Percentiles rank a stretch among this genome's conserved stretches.
These are phyloP conservation scores for Ophiosphaerella herpotricha DNA, from an alignment of 2,329 filamentous ascomycete genomes.

Conservation along the genomic window DNA sequence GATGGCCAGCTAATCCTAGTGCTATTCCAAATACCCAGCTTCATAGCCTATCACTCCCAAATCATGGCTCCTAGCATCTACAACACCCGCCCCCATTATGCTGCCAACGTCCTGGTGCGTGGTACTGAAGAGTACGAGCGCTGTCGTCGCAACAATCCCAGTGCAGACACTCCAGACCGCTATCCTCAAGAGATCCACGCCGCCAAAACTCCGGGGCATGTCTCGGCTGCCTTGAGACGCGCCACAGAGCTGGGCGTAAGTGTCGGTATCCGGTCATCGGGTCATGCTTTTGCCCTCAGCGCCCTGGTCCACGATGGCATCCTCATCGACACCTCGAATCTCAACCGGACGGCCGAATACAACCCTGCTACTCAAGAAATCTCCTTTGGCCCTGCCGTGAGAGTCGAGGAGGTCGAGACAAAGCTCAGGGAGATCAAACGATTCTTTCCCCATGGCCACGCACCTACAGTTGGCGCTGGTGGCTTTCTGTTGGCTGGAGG, in stretches of 20 bases:
- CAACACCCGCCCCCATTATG: not conserved
- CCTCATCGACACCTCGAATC: slow-evolving; percentile 18
- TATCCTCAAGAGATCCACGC: not conserved
- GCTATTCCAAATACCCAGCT: not conserved
- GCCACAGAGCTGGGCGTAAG: not conserved
- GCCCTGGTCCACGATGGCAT: slow-evolving; percentile 20
- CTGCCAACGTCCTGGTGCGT: not conserved
- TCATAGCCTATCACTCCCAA: not conserved
- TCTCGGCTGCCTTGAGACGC: not conserved
- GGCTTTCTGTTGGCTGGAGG: slow-evolving; percentile 36
- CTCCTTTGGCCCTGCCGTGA: slow-evolving; percentile 17
- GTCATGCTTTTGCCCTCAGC: slow-evolving; percentile 5
- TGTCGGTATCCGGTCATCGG: not conserved
- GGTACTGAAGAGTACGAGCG: not conserved
- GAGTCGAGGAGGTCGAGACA: slow-evolving; percentile 11
- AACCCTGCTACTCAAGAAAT: slow-evolving; percentile 14
- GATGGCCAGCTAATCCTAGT: not conserved
- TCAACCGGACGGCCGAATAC: slow-evolving; percentile 18
- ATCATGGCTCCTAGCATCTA: not conserved
- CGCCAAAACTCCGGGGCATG: not conserved
- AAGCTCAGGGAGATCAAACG: slow-evolving; percentile 9
- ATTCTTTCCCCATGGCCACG: slow-evolving; percentile 31
- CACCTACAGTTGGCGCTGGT: slow-evolving; percentile 28
- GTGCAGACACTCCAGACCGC: not conserved
- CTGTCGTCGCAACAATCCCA: not conserved